Evolutionary conservation across 2,329 filamentous ascomycete species (phyloP).

Genomic region (Ilyonectria robusta): DNA sequence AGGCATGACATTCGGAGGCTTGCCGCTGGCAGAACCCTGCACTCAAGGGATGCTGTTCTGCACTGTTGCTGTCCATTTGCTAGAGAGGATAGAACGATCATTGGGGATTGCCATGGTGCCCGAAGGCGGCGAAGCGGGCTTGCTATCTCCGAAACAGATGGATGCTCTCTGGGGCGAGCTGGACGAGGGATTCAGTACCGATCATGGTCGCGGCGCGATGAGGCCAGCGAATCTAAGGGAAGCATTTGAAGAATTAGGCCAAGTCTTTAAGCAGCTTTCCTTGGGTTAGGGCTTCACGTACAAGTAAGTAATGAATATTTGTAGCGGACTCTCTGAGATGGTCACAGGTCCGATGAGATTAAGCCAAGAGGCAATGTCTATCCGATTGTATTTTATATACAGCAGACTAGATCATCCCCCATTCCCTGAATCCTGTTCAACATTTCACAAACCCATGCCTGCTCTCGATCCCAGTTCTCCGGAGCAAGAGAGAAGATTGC

Average conservation of each 20-base stretch:
- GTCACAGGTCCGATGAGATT: too few species aligned
- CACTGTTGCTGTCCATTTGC: neutral
- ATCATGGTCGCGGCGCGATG: neutral
- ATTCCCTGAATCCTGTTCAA: slow-evolving; percentile 6
- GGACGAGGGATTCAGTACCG: neutral
- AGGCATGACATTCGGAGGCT: neutral
- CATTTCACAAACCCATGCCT: slow-evolving; percentile 14
- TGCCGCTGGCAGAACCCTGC: neutral
- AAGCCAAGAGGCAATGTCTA: too few species aligned
- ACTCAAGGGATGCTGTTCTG: neutral
- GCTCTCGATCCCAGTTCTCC: neutral
- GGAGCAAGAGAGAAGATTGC: neutral
- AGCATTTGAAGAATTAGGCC: neutral
- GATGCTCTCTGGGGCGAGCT: slow-evolving; percentile 5
- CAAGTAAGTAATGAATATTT: too few species aligned
- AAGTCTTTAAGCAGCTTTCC: neutral
- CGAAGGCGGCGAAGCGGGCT: neutral
- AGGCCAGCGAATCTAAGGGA: neutral
- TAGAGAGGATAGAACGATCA: neutral
- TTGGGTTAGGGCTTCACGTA: neutral
- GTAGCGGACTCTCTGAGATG: too few species aligned
- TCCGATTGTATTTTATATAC: neutral
- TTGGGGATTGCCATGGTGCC: neutral
- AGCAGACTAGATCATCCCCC: slow-evolving; percentile 8
- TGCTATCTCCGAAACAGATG: neutral